Conservation (phyloP, 225 moss, liverwort and hornwort species). For the Lunularia cruciata region DNA sequence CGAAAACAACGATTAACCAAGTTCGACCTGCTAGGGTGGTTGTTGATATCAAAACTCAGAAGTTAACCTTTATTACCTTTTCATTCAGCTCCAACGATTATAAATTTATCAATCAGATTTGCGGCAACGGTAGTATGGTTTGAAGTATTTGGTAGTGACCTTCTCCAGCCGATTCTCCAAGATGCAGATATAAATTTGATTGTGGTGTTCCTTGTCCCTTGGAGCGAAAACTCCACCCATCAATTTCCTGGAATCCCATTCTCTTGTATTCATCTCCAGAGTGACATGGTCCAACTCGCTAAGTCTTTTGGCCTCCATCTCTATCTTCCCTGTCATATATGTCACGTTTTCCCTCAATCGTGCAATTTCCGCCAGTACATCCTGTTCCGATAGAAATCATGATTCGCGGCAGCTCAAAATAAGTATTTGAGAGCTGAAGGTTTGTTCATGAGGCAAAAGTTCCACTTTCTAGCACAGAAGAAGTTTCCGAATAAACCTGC, state of each 20-base stretch:
- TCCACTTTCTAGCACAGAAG: too few relatives aligned
- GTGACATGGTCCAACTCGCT: slow-evolving; percentile 65
- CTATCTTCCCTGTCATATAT: slow-evolving; percentile 62
- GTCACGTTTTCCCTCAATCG: slow-evolving; percentile 38
- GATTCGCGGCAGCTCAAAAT: too few relatives aligned
- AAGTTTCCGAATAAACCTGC: too few relatives aligned
- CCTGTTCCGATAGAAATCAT: too few relatives aligned
- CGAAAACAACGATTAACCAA: background rate
- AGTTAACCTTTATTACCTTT: too few relatives aligned
- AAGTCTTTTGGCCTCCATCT: slow-evolving; percentile 61
- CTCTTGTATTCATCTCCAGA: slow-evolving; percentile 61
- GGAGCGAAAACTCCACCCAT: slow-evolving; percentile 88
- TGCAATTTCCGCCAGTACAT: slow-evolving; percentile 49
- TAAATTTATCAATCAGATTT: too few relatives aligned
- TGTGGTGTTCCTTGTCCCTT: slow-evolving; percentile 65
- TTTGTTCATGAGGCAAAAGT: too few relatives aligned
- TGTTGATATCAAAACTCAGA: too few relatives aligned
- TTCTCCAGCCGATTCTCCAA: slow-evolving; percentile 82
- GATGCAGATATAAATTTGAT: slow-evolving; percentile 81
- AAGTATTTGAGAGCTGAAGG: too few relatives aligned
- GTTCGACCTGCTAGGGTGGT: too few relatives aligned
- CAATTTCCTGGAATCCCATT: slow-evolving; percentile 66
- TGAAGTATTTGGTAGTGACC: slow-evolving; percentile 29
- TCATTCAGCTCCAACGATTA: too few relatives aligned
- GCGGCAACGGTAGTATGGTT: too few relatives aligned